Base-by-base conservation (phyloP, 1,139 yeast genomes). In the Geotrichum cucujoidarum region DNA sequence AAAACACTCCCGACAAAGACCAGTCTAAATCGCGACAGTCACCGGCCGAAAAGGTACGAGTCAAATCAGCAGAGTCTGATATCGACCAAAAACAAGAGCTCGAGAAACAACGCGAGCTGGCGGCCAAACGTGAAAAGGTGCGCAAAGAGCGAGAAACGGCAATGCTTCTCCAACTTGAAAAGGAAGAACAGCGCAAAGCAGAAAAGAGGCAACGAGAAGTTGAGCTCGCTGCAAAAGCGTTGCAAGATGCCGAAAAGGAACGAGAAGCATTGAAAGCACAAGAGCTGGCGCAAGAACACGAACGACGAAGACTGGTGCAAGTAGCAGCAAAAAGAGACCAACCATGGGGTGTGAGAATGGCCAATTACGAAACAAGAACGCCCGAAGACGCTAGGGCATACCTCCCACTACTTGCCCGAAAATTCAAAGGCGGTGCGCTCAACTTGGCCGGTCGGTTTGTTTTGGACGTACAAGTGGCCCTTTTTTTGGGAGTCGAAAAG, bases 401-500 rank as follows among this genome's bases (percentile, higher is more conserved):
- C 21, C 18, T 41, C 13, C 33, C 45, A 16, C 33, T 41, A 8
- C 42, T 22, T 30, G 25, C 35, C 10, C 18, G 22, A 20, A 45
- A 18, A 24, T 16, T 14, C 40, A 32, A 7, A 10, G 16, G 20
- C 20, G 35, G 35, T 8, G 35, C 35, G 10, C 8, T 18, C 6
- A 32, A 14, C 18, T 17, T 18, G 20, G 13, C 35, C 10, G 35
- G 18, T 18, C 38, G 32, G 22, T 81, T 72, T 58, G 78, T 81
- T 10, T 64, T 79, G 21, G 95, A 87, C 62, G 62, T 85, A 29
- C 96, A 87, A 60, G 63, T 82, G 3, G 70, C 80, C 2, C 67
- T 85, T 37, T 55, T 81, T 0, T 67, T 83, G 8, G 86, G 82
- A 8, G 61, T 71, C 14, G 71, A 71, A 33, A 64, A 69, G 36